Percentiles rank a stretch among this genome's conserved stretches.
Conservation (phyloP, 306 rosid genomes). For the Nissolia schottii region DNA sequence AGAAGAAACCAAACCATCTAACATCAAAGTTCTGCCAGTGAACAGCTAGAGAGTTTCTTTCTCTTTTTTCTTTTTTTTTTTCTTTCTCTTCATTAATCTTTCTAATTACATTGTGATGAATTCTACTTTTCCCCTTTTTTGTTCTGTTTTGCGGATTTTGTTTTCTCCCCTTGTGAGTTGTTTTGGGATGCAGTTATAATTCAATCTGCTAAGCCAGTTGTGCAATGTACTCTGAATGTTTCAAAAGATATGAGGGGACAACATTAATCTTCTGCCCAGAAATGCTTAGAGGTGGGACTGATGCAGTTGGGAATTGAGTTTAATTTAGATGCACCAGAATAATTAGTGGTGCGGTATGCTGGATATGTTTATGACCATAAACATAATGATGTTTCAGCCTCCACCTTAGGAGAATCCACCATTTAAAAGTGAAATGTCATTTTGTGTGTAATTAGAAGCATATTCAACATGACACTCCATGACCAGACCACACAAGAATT, state of each 20-base stretch:
- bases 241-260: conserved; percentile 26
- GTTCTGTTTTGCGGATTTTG: conserved; percentile 30
- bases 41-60: conserved; percentile 4
- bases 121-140: conserved; percentile 17
- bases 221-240: conserved; percentile 32
- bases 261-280: conserved; percentile 33
- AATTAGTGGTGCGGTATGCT: too few relatives aligned
- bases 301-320: conserved; percentile 38
- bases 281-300: conserved; percentile 39
- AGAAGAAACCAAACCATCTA: conserved; percentile 47
- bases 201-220: conserved; percentile 35
- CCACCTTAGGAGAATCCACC: too few relatives aligned
- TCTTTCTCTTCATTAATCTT: conserved; percentile 18
- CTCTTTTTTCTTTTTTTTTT: conserved; percentile 12
- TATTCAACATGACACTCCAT: too few relatives aligned
- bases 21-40: conserved; percentile 33
- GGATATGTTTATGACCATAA: too few relatives aligned
- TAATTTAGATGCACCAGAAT: too few relatives aligned
- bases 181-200: conserved; percentile 28
- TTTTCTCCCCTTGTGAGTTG: conserved; percentile 27
- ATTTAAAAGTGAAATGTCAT: too few relatives aligned
- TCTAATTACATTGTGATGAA: conserved; percentile 36
- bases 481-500: too few relatives aligned
- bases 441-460: too few relatives aligned
- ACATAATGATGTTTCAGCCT: too few relatives aligned